A percentile compares a stretch with the other conserved stretches of the same genome.
These are phyloP conservation scores for Dissoconium aciculare DNA, from an alignment of 2,329 filamentous ascomycete species.

Conservation along the genomic window DNA sequence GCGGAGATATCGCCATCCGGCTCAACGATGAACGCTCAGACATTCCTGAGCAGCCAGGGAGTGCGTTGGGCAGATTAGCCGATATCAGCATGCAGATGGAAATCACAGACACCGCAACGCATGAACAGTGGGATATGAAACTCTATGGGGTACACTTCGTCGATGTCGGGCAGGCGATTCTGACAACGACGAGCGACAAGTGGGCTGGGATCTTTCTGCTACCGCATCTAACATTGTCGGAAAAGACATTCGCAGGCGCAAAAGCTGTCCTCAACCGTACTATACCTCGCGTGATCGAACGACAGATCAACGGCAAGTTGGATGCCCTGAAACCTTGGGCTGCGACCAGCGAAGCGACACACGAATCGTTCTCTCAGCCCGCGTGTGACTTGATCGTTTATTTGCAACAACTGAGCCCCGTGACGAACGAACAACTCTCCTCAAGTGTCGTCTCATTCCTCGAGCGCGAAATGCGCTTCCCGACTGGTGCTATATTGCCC, in stretches of 20 bases:
- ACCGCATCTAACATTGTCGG: slow-evolving; percentile 60
- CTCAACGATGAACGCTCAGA: slow-evolving; percentile 41
- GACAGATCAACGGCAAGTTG: slow-evolving; percentile 46
- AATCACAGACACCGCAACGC: slow-evolving; percentile 56
- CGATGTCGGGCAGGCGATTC: slow-evolving; percentile 58
- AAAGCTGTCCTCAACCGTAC: slow-evolving; percentile 55
- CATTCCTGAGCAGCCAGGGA: slow-evolving; percentile 23
- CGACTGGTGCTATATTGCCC: slow-evolving; percentile 41
- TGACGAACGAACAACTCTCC: slow-evolving; percentile 15
- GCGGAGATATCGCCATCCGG: slow-evolving; percentile 55
- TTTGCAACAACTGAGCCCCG: slow-evolving; percentile 45
- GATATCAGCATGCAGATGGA: slow-evolving; percentile 55
- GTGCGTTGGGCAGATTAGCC: slow-evolving; percentile 40
- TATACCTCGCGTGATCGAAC: slow-evolving; percentile 50
- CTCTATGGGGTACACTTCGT: slow-evolving; percentile 79
- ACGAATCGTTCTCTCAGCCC: slow-evolving; percentile 43
- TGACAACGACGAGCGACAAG: slow-evolving; percentile 87
- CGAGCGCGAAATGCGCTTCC: slow-evolving; percentile 45
- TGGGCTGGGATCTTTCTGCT: slow-evolving; percentile 78
- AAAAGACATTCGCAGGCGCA: slow-evolving; percentile 33
- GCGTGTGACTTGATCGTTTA: slow-evolving; percentile 86
- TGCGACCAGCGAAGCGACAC: slow-evolving; percentile 46
- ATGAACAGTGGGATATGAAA: slow-evolving; percentile 63
- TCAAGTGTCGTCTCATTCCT: slow-evolving; percentile 33
- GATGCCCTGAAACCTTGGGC: slow-evolving; percentile 54